Evolutionary conservation across 2,329 filamentous ascomycete species (phyloP).

Genomic region (Claviceps arundinis): DNA sequence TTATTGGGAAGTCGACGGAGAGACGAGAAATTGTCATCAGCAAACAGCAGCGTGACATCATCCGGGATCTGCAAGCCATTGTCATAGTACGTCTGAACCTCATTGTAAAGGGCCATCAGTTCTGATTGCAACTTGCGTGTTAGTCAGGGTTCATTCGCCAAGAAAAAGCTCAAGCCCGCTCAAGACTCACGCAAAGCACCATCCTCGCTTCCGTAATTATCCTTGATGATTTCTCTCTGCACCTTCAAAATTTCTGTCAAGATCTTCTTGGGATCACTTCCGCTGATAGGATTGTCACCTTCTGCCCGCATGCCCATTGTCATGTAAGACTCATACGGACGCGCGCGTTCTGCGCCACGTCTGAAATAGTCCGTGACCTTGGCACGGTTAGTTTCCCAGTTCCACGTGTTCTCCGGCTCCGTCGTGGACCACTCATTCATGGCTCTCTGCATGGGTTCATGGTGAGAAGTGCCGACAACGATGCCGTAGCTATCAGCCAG

Average conservation of each 20-base stretch:
- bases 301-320: slow-evolving; percentile 48
- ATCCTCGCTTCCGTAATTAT: slow-evolving; percentile 33
- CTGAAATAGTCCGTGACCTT: slow-evolving; percentile 45
- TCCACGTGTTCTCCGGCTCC: slow-evolving; percentile 38
- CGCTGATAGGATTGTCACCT: slow-evolving; percentile 38
- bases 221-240: slow-evolving; percentile 39
- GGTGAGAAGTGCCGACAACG: slow-evolving; percentile 51
- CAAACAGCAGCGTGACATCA: slow-evolving; percentile 47
- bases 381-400: slow-evolving; percentile 42
- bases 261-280: slow-evolving; percentile 35
- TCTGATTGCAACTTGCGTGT: slow-evolving; percentile 22
- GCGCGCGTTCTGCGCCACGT: slow-evolving; percentile 39
- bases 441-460: slow-evolving; percentile 50
- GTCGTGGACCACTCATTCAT: slow-evolving; percentile 33
- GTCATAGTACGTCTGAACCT: slow-evolving; percentile 50
- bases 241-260: slow-evolving; percentile 40
- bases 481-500: slow-evolving; percentile 51
- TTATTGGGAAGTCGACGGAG: slow-evolving; percentile 41
- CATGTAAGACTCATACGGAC: slow-evolving; percentile 44
- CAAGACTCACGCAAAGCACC: slow-evolving; percentile 24
- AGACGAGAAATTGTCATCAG: slow-evolving; percentile 51
- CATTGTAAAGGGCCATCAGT: slow-evolving; percentile 52
- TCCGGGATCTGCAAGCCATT: slow-evolving; percentile 45
- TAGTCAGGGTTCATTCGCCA: background rate
- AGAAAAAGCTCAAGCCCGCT: background rate